Conservation (phyloP, 148 eudicot genomes). For the Spergularia bocconei region DNA sequence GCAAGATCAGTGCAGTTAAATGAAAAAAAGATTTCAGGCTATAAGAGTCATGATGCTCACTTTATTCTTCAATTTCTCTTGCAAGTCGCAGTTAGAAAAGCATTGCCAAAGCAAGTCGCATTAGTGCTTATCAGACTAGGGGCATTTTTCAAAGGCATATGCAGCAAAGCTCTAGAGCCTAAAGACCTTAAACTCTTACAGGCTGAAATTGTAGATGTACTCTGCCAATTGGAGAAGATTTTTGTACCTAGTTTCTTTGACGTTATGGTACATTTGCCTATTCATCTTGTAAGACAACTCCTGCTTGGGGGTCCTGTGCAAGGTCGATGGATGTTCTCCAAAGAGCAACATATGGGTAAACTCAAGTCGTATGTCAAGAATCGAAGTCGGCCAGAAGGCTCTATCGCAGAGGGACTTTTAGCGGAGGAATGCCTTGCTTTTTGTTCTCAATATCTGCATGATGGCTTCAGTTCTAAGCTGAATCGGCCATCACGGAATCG, state of each 20-base stretch:
- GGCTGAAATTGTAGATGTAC: neutral
- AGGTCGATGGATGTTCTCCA: slow-evolving; percentile 23
- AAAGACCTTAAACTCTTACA: neutral
- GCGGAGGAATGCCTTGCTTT: slow-evolving; percentile 25
- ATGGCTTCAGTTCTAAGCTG: slow-evolving; percentile 11
- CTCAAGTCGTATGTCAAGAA: slow-evolving; percentile 24
- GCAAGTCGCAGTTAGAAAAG: neutral
- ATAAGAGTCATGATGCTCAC: slow-evolving; percentile 21
- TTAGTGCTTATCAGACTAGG: neutral
- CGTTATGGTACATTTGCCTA: slow-evolving; percentile 3
- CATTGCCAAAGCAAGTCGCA: neutral
- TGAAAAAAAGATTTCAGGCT: slow-evolving; percentile 6
- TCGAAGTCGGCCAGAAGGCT: slow-evolving; percentile 22
- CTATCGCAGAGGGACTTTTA: slow-evolving; percentile 18
- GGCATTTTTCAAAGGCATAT: slow-evolving; percentile 1
- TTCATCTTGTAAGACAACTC: slow-evolving; percentile 14
- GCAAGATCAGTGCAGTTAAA: neutral
- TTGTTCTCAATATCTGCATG: slow-evolving; percentile 19
- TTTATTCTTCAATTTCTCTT: slow-evolving; percentile 15
- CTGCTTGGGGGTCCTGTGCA: slow-evolving; percentile 13
- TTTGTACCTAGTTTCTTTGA: slow-evolving; percentile 4
- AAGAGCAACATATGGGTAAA: slow-evolving; percentile 17
- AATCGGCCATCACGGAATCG: slow-evolving; percentile 9
- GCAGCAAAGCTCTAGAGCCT: neutral
- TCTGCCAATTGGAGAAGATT: slow-evolving; percentile 10